Evolutionary conservation across 1,139 yeast genomes (phyloP).

Genomic region (Blastobotrys ciferrii): DNA sequence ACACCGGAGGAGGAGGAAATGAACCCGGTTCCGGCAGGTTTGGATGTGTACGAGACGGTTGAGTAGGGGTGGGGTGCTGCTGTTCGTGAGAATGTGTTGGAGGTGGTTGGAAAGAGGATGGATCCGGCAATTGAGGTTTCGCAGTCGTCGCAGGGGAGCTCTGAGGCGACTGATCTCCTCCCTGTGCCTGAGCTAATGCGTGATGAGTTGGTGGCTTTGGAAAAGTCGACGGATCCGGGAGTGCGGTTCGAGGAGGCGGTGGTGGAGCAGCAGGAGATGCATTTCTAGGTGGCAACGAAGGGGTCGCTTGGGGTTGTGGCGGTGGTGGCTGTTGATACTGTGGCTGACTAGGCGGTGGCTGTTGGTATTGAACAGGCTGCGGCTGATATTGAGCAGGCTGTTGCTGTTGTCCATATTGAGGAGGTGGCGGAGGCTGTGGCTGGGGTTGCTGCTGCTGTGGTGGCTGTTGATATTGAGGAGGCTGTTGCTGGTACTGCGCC

Average conservation of each 20-base stretch:
- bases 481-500: conserved; percentile 11
- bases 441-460: conserved; percentile 12
- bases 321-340: conserved; percentile 8
- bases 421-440: conserved; percentile 5
- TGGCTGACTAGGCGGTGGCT: conserved; percentile 8
- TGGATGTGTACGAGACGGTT: conserved; percentile 12
- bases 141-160: conserved; percentile 11
- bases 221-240: conserved; percentile 44
- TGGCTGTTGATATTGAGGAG: conserved; percentile 8
- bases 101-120: conserved; percentile 7
- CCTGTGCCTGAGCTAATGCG: conserved; percentile 10
- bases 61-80: conserved; percentile 7
- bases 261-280: conserved; percentile 11
- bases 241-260: conserved; percentile 25
- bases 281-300: conserved; percentile 2
- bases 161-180: conserved; percentile 11
- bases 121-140: conserved; percentile 13
- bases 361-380: conserved; percentile 9
- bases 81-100: background rate
- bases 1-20: conserved; percentile 25
- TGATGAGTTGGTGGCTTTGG: conserved; percentile 44
- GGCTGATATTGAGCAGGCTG: conserved; percentile 10
- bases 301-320: conserved; percentile 12
- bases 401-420: conserved; percentile 7
- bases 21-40: conserved; percentile 17